phyloP scores from a whole-genome alignment of 768 basidiomycete species.

The Coprinopsis sp. region DNA sequence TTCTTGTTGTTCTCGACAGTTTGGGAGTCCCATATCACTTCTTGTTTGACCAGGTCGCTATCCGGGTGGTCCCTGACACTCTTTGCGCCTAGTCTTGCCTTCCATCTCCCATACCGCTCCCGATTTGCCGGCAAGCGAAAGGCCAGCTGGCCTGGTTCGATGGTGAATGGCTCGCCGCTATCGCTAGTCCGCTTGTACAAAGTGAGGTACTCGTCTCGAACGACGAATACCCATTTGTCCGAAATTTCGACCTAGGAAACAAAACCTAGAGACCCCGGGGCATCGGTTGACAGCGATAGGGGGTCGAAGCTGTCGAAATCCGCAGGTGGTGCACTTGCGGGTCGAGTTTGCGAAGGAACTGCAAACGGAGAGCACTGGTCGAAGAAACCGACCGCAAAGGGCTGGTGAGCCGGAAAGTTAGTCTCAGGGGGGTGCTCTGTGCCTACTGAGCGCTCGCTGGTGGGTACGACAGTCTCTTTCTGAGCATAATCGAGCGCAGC shows the following conservation, averaged over 20 bases:
- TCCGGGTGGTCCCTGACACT: constrained; percentile 3
- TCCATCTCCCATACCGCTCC: constrained; percentile 4
- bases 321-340: not conserved
- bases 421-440: too few relatives aligned
- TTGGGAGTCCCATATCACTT: constrained; percentile 10
- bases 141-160: not conserved
- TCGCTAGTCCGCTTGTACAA: constrained; percentile 42
- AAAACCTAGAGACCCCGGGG: constrained; percentile 25
- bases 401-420: too few relatives aligned
- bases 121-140: not conserved
- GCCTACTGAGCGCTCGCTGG: too few relatives aligned
- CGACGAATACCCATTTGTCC: constrained; percentile 54
- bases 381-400: too few relatives aligned
- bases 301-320: not conserved
- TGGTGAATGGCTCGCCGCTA: not conserved
- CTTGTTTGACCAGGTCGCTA: constrained; percentile 7
- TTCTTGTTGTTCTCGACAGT: not conserved
- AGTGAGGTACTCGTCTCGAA: constrained; percentile 42
- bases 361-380: too few relatives aligned
- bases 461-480: too few relatives aligned
- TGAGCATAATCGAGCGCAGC: too few relatives aligned
- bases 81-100: not conserved
- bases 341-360: too few relatives aligned
- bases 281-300: not conserved
- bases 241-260: constrained; percentile 67